Evolutionary conservation across 2,329 filamentous ascomycete species (phyloP).

Genomic region (Penicillium concentricum): DNA sequence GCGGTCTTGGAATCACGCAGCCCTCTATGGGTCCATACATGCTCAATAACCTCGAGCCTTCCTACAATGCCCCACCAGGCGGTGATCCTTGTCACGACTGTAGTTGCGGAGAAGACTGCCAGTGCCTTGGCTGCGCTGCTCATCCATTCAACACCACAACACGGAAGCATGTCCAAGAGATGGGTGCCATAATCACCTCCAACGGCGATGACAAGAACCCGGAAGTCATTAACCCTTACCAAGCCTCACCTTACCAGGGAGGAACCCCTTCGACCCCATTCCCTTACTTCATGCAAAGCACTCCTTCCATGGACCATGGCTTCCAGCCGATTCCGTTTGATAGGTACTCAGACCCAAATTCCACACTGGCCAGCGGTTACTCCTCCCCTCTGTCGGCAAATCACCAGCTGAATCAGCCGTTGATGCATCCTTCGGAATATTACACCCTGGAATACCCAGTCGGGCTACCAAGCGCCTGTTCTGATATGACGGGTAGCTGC

Average conservation of each 20-base stretch:
- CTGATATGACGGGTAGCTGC: slow-evolving; percentile 51
- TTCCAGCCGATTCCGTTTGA: slow-evolving; percentile 18
- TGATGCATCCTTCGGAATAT: slow-evolving; percentile 45
- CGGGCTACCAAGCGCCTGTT: slow-evolving; percentile 42
- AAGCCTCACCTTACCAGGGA: slow-evolving; percentile 19
- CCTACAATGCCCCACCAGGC: slow-evolving; percentile 5
- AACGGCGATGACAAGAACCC: slow-evolving; percentile 29
- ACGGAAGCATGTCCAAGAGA: slow-evolving; percentile 46
- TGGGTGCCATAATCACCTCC: slow-evolving; percentile 44
- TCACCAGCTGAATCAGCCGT: slow-evolving; percentile 25
- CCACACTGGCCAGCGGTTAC: slow-evolving; percentile 24
- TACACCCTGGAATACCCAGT: slow-evolving; percentile 45
- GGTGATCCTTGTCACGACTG: slow-evolving; percentile 37
- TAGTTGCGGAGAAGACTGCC: slow-evolving; percentile 46
- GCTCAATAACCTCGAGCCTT: slow-evolving; percentile 11
- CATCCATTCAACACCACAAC: slow-evolving; percentile 50
- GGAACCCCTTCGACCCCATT: slow-evolving; percentile 14
- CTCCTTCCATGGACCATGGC: slow-evolving; percentile 13
- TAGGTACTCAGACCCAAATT: slow-evolving; percentile 22
- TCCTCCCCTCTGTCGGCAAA: slow-evolving; percentile 25
- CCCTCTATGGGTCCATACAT: slow-evolving; percentile 15
- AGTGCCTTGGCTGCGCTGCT: slow-evolving; percentile 47
- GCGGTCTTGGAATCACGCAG: slow-evolving; percentile 19
- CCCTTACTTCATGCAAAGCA: slow-evolving; percentile 19
- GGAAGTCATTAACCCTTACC: slow-evolving; percentile 22